Evolutionary conservation across 2,329 filamentous ascomycete genomes (phyloP), one percentile per base, ranked within the genome.

Genomic region (Ophiostoma novo-ulmi): DNA sequence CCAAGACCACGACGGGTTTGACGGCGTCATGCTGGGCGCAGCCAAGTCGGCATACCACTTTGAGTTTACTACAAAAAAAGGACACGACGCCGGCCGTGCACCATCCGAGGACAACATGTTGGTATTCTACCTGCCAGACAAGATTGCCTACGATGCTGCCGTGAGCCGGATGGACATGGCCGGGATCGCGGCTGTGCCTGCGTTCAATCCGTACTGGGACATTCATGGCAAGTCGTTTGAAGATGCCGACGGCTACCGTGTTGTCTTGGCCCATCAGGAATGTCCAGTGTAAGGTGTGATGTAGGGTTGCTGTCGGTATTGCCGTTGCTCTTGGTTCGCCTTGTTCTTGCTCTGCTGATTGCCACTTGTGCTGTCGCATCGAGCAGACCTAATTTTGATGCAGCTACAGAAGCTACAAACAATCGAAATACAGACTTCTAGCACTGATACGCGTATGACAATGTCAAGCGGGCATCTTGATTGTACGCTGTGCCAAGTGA

Each of bases 181-280:
- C 5, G 81, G 80, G 0, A 79, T 80, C 52, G 69, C 65, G 14
- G 72, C 78, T 1, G 80, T 83, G 36, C 72, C 74, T 36, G 80
- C 79, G 72, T 79, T 78, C 72, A 83, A 83, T 72, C 80, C 80
- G 6, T 83, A 81, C 70, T 83, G 81, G 81, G 81, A 82, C 70
- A 75, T 75, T 4, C 79, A 77, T 73, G 82, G 81, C 22, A 80
- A 78, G 77, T 82, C 82, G 5, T 81, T 79, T 75, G 80, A 81
- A 69, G 81, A 83, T 74, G 75, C 80, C 11, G 82, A 84, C 76
- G 82, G 81, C 20, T 84, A 81, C 75, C 75, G 81, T 8, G 75
- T 82, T 55, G 81, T 83, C 48, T 74, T 84, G 44, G 80, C 76
- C 35, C 79, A 80, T 39, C 75, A 75, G 72, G 67, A 52, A 11